These are phyloP conservation scores for Pleurotus tuoliensis DNA, from an alignment of 768 basidiomycete species.

Conservation along the genomic window DNA sequence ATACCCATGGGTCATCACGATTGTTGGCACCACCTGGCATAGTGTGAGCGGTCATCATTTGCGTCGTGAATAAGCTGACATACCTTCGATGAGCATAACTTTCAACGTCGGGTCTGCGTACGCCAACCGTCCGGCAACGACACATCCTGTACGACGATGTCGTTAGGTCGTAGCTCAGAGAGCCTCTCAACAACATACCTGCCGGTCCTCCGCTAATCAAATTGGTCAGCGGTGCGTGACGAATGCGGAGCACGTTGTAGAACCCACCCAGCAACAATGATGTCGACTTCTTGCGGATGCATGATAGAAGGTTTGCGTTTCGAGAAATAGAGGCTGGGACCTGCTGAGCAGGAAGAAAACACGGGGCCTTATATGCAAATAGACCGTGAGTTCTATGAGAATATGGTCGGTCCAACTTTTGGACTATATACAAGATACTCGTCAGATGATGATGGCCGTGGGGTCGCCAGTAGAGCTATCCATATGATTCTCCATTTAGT, in stretches of 20 bases:
- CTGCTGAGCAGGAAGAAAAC: neutral
- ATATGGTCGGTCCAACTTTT: neutral
- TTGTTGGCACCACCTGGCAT: conserved; percentile 60
- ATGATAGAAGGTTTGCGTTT: conserved; percentile 21
- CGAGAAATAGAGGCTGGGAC: conserved; percentile 3
- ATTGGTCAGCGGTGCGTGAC: neutral
- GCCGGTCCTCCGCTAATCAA: conserved; percentile 50
- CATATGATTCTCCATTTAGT: conserved; percentile 3
- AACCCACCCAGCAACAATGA: conserved; percentile 52
- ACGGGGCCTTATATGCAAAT: neutral
- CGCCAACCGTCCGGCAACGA: conserved; percentile 65
- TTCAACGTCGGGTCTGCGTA: conserved; percentile 70
- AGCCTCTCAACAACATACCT: conserved; percentile 24
- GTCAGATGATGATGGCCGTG: conserved; percentile 6
- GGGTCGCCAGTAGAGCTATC: neutral
- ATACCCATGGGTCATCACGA: conserved; percentile 73
- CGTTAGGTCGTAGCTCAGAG: neutral
- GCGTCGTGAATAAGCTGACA: neutral
- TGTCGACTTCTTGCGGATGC: conserved; percentile 69
- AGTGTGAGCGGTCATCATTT: neutral
- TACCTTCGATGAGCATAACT: conserved; percentile 74
- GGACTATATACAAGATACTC: neutral
- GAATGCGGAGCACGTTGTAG: neutral
- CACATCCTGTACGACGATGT: conserved; percentile 40
- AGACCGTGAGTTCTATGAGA: neutral